phyloP scores from a whole-genome alignment of 768 basidiomycete species.

The Serendipita sp. region DNA sequence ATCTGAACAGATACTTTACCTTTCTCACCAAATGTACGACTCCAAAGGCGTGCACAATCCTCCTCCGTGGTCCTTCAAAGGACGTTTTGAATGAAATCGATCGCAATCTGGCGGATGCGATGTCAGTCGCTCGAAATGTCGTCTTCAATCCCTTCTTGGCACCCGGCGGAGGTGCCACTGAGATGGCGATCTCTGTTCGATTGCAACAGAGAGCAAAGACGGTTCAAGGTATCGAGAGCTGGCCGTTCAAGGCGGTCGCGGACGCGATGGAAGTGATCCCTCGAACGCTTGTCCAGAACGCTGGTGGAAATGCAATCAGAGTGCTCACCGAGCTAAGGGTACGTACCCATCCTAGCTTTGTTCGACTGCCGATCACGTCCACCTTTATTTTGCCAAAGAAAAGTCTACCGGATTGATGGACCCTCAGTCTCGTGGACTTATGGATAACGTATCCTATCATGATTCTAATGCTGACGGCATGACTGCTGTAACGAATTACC shows the following conservation, averaged over 20 bases:
- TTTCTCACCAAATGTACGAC: conserved; percentile 82
- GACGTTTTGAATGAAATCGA: conserved; percentile 98
- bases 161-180: conserved; percentile 92
- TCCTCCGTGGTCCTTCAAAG: conserved; percentile 93
- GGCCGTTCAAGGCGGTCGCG: conserved; percentile 80
- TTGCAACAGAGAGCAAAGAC: conserved; percentile 51
- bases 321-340: conserved; percentile 86
- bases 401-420: too few relatives aligned
- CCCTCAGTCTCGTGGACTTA: too few relatives aligned
- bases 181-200: conserved; percentile 92
- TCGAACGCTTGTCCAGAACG: conserved; percentile 84
- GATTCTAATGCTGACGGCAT: too few relatives aligned
- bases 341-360: conserved; percentile 16
- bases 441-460: too few relatives aligned
- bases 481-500: too few relatives aligned
- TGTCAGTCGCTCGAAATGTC: conserved; percentile 92
- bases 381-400: background rate
- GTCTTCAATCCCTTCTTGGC: conserved; percentile 90
- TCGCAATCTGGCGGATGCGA: conserved; percentile 91
- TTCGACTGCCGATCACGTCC: background rate
- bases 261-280: conserved; percentile 98
- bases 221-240: conserved; percentile 76
- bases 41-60: conserved; percentile 95
- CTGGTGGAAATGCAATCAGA: conserved; percentile 86
- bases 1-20: conserved; percentile 63